A percentile compares a stretch with the other conserved stretches of the same genome.
These are phyloP conservation scores for Aspergillus sp. DNA, from an alignment of 2,329 filamentous ascomycete species.

Conservation along the genomic window DNA sequence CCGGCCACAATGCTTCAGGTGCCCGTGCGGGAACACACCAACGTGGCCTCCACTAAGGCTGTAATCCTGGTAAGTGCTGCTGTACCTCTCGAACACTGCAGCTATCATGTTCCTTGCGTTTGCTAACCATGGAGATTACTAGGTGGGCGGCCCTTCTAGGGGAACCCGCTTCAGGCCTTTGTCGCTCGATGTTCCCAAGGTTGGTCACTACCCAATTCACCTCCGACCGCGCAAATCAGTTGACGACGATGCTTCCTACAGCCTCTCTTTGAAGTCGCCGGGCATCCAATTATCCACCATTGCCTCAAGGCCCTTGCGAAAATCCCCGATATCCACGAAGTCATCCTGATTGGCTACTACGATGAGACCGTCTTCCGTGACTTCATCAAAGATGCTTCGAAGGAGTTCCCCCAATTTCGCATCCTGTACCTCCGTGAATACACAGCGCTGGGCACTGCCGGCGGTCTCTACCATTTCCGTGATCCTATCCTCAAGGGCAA, in stretches of 20 bases:
- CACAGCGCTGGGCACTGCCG: conserved; percentile 91
- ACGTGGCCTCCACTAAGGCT: conserved; percentile 77
- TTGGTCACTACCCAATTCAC: conserved; percentile 45
- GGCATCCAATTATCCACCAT: conserved; percentile 98
- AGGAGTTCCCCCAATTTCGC: conserved; percentile 82
- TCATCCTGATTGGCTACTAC: conserved; percentile 98
- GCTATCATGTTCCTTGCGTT: conserved; percentile 9
- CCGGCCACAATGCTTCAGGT: conserved; percentile 49
- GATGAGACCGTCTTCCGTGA: conserved; percentile 96
- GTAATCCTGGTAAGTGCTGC: conserved; percentile 78
- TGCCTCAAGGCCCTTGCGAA: conserved; percentile 90
- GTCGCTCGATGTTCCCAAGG: conserved; percentile 94
- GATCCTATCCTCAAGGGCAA: conserved; percentile 96
- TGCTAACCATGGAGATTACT: conserved; percentile 36
- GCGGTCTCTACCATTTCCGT: conserved; percentile 97
- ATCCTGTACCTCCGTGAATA: conserved; percentile 98
- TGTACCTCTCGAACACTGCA: background rate
- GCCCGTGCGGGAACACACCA: conserved; percentile 47
- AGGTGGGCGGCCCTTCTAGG: conserved; percentile 95
- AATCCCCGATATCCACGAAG: conserved; percentile 90
- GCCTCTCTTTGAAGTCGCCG: conserved; percentile 97
- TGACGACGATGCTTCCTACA: conserved; percentile 42
- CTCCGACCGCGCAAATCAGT: conserved; percentile 2
- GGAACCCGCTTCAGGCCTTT: conserved; percentile 94
- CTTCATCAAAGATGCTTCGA: conserved; percentile 90